Base-by-base conservation (phyloP, 805 yeast species). In the Monosporozyma yasuniensis region DNA sequence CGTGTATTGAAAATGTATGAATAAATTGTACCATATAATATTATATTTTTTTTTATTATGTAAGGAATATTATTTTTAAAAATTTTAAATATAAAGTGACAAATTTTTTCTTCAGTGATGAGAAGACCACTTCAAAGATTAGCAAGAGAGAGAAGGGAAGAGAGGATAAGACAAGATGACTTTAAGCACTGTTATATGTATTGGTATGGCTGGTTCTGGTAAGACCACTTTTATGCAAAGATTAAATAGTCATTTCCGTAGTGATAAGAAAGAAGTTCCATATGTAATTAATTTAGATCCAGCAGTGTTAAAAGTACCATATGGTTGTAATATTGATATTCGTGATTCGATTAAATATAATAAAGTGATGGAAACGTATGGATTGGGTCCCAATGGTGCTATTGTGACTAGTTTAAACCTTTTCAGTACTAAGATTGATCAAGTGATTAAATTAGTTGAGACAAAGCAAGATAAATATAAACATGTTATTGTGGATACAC, bases 161-260 rank as follows among this genome's bases (percentile, higher is more conserved):
- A 12, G 8, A 25, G 8, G 7, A 25, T 8, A 25, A 4, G 9
- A 4, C 27, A 39, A 8, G 18, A 71, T 69, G 73, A 62, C 70
- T 41, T 64, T 73, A 53, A 65, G 64, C 25, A 72, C 75, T 37
- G 66, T 76, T 45, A 60, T 77, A n/a, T 76, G 80, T 57, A 76
- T 79, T 50, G 83, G 83, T 51, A 79, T 79, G 83, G 83, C 87
- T 63, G 81, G 80, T 34, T 83, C 95, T 47, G 99, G 99, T 61
- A 93, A 93, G 68, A 91, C 99, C 70, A 93, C 99, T 9, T 93
- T 93, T 65, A 83, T 93, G 88, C 99, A 93, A 67, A 73, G 99
- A 54, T 72, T 93, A 53, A 91, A 91, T 69, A 79, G 96, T 0
- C 95, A 93, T 66, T 72, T 93, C 32, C 96, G 90, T 62, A 52